Conservation (phyloP, 177 flowering plant species). For the Vitis hybrid region DNA sequence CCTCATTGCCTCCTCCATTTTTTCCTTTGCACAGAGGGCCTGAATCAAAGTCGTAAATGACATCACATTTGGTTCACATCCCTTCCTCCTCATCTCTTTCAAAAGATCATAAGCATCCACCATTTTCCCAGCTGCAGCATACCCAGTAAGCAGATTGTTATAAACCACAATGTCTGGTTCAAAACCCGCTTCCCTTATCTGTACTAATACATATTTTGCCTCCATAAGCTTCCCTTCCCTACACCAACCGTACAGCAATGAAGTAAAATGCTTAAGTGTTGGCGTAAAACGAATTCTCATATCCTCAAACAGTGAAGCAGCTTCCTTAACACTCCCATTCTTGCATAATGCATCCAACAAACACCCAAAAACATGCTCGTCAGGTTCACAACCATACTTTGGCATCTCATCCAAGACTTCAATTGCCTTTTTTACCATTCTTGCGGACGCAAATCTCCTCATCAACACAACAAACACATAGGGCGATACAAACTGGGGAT, state of each 20-base stretch:
- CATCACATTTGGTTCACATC: conserved; percentile 74
- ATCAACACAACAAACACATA: conserved; percentile 77
- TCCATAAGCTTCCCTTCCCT: conserved; percentile 83
- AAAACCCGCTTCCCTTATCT: conserved; percentile 78
- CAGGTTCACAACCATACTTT: conserved; percentile 81
- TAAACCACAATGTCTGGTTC: conserved; percentile 86
- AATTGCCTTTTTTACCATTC: conserved; percentile 84
- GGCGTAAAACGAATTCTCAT: conserved; percentile 67
- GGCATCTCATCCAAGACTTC: conserved; percentile 96
- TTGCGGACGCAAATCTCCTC: conserved; percentile 80
- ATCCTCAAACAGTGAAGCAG: conserved; percentile 81
- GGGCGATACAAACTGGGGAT: conserved; percentile 55
- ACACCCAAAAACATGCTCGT: conserved; percentile 83
- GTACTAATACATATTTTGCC: conserved; percentile 72
- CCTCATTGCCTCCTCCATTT: conserved; percentile 78
- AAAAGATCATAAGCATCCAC: conserved; percentile 71
- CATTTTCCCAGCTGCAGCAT: conserved; percentile 71
- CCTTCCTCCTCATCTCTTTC: conserved; percentile 71
- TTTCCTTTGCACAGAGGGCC: conserved; percentile 61
- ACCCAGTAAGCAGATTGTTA: conserved; percentile 78
- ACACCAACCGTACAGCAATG: conserved; percentile 88
- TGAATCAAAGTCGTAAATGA: conserved; percentile 85
- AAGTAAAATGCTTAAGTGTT: conserved; percentile 73
- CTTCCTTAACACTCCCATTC: conserved; percentile 86
- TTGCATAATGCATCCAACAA: conserved; percentile 91